These are phyloP conservation scores for Verbena officinalis DNA, from an alignment of 257 asterid genomes.

Conservation along the genomic window DNA sequence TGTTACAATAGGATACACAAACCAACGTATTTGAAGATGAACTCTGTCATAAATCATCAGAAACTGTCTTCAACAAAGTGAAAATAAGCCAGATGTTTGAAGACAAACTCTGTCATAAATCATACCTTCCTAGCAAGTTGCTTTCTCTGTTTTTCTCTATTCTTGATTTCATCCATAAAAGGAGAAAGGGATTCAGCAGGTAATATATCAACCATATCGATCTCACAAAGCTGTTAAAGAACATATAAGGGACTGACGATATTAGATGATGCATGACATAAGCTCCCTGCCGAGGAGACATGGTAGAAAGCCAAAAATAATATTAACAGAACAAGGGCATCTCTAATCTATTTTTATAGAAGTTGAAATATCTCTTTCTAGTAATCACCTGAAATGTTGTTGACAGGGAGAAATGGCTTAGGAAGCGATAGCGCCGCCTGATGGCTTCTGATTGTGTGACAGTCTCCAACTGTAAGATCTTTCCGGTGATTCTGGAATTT, in stretches of 20 bases:
- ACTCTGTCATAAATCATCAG: constrained; percentile 12
- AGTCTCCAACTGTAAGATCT: constrained; percentile 80
- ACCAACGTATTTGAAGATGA: constrained; percentile 18
- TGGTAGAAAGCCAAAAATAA: background rate
- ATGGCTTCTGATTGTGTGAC: constrained; percentile 85
- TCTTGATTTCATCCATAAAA: constrained; percentile 88
- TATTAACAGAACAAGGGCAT: background rate
- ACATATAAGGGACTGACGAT: constrained; percentile 21
- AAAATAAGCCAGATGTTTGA: constrained; percentile 9
- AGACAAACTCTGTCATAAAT: no score
- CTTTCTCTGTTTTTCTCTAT: constrained; percentile 87
- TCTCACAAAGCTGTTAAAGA: constrained; percentile 81
- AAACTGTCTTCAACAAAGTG: constrained; percentile 12
- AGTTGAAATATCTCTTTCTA: background rate
- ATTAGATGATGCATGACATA: constrained; percentile 8
- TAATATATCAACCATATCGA: constrained; percentile 56
- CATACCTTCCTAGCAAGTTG: constrained; percentile 79
- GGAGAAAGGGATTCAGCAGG: constrained; percentile 87
- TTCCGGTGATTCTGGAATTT: constrained; percentile 76
- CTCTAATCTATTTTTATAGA: constrained; percentile 6
- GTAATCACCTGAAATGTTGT: constrained; percentile 79
- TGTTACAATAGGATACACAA: background rate
- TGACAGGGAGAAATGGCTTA: constrained; percentile 95
- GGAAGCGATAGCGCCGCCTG: constrained; percentile 88
- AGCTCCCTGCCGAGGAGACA: constrained; percentile 7